phyloP scores from a whole-genome alignment of 257 asterid species.

The Coffea canephora region DNA sequence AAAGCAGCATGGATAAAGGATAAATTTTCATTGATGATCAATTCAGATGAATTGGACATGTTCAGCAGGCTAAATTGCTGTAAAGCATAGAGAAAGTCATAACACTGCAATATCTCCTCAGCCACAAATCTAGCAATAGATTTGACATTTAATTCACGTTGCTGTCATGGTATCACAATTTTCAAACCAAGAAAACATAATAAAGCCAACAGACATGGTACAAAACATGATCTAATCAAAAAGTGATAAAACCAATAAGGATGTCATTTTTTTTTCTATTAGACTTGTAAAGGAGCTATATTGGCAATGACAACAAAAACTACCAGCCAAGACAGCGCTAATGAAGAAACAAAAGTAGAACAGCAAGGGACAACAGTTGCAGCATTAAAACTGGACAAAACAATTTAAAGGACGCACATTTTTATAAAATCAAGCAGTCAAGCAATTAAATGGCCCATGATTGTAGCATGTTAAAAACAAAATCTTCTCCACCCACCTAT shows the following conservation, averaged over 20 bases:
- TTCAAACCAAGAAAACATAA: background rate
- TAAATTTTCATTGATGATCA: background rate
- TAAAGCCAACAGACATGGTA: background rate
- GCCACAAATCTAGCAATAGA: background rate
- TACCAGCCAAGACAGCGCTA: background rate
- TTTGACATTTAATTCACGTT: background rate
- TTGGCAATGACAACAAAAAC: background rate
- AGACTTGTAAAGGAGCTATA: background rate
- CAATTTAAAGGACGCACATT: conserved; percentile 2
- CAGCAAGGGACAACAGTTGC: background rate
- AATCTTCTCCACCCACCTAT: background rate
- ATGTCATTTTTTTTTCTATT: background rate
- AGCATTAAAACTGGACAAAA: background rate
- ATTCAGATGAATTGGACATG: background rate
- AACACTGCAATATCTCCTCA: background rate
- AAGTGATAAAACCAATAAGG: background rate
- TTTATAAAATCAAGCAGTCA: background rate
- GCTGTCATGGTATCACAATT: background rate
- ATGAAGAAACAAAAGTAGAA: background rate
- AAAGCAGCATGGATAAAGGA: background rate
- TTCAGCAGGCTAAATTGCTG: background rate
- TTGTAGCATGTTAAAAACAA: background rate
- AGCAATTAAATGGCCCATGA: background rate
- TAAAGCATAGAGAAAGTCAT: background rate
- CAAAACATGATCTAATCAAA: background rate